Evolutionary conservation across 805 yeast genomes (phyloP).

Genomic region (Suhomyces vadensis): DNA sequence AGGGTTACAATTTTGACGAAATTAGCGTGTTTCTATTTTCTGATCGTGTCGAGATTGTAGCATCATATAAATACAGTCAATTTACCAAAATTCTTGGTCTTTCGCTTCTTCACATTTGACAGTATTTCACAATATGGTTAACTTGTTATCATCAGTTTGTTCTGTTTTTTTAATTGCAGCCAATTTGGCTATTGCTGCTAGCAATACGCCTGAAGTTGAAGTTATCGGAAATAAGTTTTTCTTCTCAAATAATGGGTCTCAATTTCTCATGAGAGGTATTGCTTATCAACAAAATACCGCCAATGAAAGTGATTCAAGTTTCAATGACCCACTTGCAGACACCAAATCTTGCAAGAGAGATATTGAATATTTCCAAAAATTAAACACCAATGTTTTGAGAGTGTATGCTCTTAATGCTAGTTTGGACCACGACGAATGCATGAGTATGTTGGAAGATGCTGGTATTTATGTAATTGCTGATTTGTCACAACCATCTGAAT

Average conservation of each 20-base stretch:
- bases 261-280: slow-evolving; percentile 44
- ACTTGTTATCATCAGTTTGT: slow-evolving; percentile 5
- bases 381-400: slow-evolving; percentile 45
- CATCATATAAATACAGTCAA: background rate
- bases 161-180: slow-evolving; percentile 3
- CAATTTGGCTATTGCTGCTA: slow-evolving; percentile 6
- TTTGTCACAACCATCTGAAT: slow-evolving; percentile 66
- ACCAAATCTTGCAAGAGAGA: slow-evolving; percentile 44
- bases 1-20: slow-evolving; percentile 6
- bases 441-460: slow-evolving; percentile 41
- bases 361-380: slow-evolving; percentile 35
- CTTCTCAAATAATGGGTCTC: slow-evolving; percentile 44
- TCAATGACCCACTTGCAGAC: slow-evolving; percentile 44
- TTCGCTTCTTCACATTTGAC: background rate
- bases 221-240: slow-evolving; percentile 46
- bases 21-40: slow-evolving; percentile 8
- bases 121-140: slow-evolving; percentile 5
- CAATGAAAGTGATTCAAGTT: slow-evolving; percentile 22
- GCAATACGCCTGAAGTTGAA: slow-evolving; percentile 35
- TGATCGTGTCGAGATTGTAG: background rate
- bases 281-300: slow-evolving; percentile 46
- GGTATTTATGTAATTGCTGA: slow-evolving; percentile 48
- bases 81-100: background rate
- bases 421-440: slow-evolving; percentile 41
- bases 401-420: slow-evolving; percentile 44